Evolutionary conservation across 2,329 filamentous ascomycete genomes (phyloP).

Genomic region (Penicillium sp.): DNA sequence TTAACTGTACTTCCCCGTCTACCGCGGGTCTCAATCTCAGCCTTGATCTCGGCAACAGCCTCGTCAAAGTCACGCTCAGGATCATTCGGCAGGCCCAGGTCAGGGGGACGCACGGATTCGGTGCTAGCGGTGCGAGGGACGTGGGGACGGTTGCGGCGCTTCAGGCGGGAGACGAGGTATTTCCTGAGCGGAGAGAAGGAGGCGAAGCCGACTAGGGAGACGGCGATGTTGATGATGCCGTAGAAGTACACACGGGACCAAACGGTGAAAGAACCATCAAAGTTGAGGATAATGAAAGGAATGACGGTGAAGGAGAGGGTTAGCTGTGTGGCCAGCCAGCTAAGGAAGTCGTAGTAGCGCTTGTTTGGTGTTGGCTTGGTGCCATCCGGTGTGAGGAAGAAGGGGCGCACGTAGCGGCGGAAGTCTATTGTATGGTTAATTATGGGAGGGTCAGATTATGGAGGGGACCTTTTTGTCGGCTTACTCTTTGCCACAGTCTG

Average conservation of each 20-base stretch:
- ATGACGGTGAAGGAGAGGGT: conserved; percentile 72
- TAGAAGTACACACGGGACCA: conserved; percentile 91
- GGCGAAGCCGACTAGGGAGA: conserved; percentile 65
- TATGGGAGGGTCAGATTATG: conserved; percentile 1
- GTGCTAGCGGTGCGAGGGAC: conserved; percentile 45
- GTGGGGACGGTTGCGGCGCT: conserved; percentile 44
- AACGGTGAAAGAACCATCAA: conserved; percentile 60
- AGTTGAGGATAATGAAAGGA: conserved; percentile 74
- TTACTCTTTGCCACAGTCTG: conserved; percentile 90
- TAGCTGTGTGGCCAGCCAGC: conserved; percentile 68
- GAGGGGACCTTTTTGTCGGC: conserved; percentile 27
- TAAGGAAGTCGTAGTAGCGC: conserved; percentile 73
- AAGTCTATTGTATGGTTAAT: conserved; percentile 53
- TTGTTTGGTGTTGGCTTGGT: conserved; percentile 62
- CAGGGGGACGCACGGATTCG: conserved; percentile 55
- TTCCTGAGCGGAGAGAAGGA: conserved; percentile 58
- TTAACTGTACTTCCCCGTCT: conserved; percentile 39
- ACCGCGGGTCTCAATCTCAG: conserved; percentile 58
- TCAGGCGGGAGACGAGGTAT: conserved; percentile 49
- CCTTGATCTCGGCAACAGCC: conserved; percentile 63
- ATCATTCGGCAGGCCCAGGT: conserved; percentile 71
- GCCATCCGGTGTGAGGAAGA: conserved; percentile 76
- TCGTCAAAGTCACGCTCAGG: conserved; percentile 67
- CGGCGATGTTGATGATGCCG: conserved; percentile 57
- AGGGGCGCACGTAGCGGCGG: conserved; percentile 78